Evolutionary conservation across 345 rosid genomes (phyloP).

Genomic region (Euclidium syriacum): DNA sequence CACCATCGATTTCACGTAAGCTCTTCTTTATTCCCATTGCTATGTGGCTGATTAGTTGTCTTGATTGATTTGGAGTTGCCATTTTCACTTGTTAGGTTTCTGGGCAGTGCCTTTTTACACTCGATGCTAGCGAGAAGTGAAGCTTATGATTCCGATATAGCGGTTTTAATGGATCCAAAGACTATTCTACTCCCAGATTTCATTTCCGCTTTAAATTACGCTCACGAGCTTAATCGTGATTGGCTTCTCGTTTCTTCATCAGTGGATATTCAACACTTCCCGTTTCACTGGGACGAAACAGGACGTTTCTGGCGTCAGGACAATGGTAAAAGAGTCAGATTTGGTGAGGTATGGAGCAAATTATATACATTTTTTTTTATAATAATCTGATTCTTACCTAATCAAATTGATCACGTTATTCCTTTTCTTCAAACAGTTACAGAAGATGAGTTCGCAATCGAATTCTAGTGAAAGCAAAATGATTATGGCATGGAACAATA

Average conservation of each 20-base stretch:
- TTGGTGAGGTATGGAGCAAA: slow-evolving; percentile 53
- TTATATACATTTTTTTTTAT: neutral
- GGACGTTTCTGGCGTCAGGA: slow-evolving; percentile 55
- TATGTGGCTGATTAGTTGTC: neutral
- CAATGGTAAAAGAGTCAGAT: slow-evolving; percentile 42
- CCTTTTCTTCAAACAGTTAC: slow-evolving; percentile 51
- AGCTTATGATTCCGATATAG: slow-evolving; percentile 45
- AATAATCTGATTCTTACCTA: neutral
- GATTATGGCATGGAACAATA: slow-evolving; percentile 77
- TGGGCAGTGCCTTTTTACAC: slow-evolving; percentile 81
- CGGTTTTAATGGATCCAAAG: slow-evolving; percentile 46
- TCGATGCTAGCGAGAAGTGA: slow-evolving; percentile 68
- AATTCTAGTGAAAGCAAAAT: slow-evolving; percentile 43
- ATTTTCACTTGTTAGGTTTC: slow-evolving; percentile 46
- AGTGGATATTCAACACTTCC: slow-evolving; percentile 42
- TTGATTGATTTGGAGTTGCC: neutral
- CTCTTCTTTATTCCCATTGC: neutral
- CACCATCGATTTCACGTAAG: slow-evolving; percentile 79
- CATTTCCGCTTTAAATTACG: slow-evolving; percentile 46
- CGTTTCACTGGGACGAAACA: slow-evolving; percentile 44
- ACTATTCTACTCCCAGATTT: slow-evolving; percentile 59
- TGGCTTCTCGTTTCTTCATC: slow-evolving; percentile 84
- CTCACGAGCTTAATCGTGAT: slow-evolving; percentile 45
- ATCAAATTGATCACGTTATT: slow-evolving; percentile 32
- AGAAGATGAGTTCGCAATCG: slow-evolving; percentile 44